These are phyloP conservation scores for Pythium brachiatum DNA, from an alignment of 352 stramenopile species.

Conservation along the genomic window DNA sequence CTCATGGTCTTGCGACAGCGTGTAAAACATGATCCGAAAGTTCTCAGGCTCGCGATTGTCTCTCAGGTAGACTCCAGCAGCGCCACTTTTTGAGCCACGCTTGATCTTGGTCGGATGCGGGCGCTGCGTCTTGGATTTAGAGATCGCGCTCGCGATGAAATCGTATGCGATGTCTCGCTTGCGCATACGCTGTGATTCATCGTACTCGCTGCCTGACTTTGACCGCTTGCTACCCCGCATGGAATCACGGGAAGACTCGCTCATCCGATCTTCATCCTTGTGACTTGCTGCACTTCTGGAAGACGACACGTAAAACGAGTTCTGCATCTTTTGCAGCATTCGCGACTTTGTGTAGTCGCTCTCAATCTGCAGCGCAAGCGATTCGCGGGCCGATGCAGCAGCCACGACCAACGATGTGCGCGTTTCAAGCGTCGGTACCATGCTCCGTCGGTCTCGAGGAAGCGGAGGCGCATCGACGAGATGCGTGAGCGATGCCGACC, in stretches of 20 bases:
- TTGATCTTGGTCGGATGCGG: conserved; percentile 28
- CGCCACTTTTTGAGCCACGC: conserved; percentile 16
- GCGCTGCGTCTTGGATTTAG: conserved; percentile 34
- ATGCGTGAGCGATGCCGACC: conserved; percentile 14
- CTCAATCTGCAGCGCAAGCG: conserved; percentile 54
- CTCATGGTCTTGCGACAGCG: conserved; percentile 90
- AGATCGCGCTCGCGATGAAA: conserved; percentile 42
- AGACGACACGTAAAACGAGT: conserved; percentile 17
- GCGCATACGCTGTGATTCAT: conserved; percentile 36
- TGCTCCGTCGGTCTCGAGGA: conserved; percentile 8
- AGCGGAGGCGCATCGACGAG: conserved; percentile 8
- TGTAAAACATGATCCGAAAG: conserved; percentile 94
- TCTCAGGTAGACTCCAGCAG: conserved; percentile 11
- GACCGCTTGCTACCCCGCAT: conserved; percentile 15
- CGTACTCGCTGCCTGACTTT: conserved; percentile 4
- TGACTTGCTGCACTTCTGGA: background rate
- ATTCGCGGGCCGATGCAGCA: conserved; percentile 32
- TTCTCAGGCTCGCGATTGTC: conserved; percentile 71
- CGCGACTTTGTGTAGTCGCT: conserved; percentile 22
- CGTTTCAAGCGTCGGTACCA: conserved; percentile 29
- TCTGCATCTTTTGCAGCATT: conserved; percentile 27
- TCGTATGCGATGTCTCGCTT: conserved; percentile 71
- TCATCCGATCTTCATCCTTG: conserved; percentile 17
- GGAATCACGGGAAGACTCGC: conserved; percentile 18
- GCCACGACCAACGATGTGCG: conserved; percentile 33